Base-by-base conservation (phyloP, 768 basidiomycete genomes). In the Leucocoprinus birnbaumii region DNA sequence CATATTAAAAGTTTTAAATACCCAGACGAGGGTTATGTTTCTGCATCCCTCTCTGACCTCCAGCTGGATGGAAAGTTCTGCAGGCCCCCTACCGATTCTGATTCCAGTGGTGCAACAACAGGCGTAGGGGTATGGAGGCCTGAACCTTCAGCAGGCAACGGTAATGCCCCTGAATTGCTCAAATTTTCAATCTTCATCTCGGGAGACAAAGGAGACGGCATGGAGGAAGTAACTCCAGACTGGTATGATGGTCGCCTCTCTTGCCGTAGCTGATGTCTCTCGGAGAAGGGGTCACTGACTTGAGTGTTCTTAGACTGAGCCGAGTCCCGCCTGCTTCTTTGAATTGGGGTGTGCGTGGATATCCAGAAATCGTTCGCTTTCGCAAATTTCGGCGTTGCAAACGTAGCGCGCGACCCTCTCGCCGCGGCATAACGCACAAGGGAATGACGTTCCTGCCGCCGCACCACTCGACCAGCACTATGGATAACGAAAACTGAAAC, bases 361-460 rank as follows among this genome's bases (percentile, higher is more conserved):
- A 57, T 22, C 53, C 45, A 48, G 25, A 40, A 47, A 25, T 47
- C 38, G 11, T 25, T 55, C 21, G 45, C 24, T 27, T 26, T 26
- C 10, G 24, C n/a, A 25, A 40, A 26, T n/a, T 34, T 40, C n/a
- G 53, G 53, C 18, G 45, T 48, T 6, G 37, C 19, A 8, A 26
- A 25, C 11, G 21, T 24, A 26, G 45, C 46, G 31, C 46, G 45
- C 4, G 46, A 55, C 6, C 73, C 69, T 68, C 76, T 79, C 2
- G 70, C 68, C 3, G 69, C 65, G 2, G 81, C 74, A 53, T 79
- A 73, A 49, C 80, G 79, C 10, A 85, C 63, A 27, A 83, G 65
- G 1, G 76, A 73, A 41, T 86, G 84, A 42, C 74, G 68, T 63
- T 87, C 84, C 59, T 85, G 82, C n/a, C 85, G 74, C 26, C 72